Percentiles rank a stretch among this genome's conserved stretches.
Conservation (phyloP, 2,329 filamentous ascomycete species). For the Verticillium zaregamsianum region DNA sequence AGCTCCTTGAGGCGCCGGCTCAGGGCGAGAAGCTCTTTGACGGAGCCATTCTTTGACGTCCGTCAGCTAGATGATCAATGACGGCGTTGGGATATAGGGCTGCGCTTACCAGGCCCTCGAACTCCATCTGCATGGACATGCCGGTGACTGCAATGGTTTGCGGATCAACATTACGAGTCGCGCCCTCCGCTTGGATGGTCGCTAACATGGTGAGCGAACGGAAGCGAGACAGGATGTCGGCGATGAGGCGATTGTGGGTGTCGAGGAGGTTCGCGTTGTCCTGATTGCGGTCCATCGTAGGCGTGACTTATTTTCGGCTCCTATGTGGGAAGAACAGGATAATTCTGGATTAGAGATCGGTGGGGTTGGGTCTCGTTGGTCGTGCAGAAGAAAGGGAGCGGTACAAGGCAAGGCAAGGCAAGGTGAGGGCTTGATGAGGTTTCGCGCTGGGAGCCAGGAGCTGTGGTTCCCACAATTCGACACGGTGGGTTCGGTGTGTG, state of each 20-base stretch:
- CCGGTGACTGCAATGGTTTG: constrained; percentile 37
- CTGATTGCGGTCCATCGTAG: background rate
- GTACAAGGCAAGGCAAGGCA: no score
- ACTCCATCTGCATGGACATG: constrained; percentile 41
- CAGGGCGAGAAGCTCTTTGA: constrained; percentile 40
- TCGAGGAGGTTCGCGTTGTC: constrained; percentile 20
- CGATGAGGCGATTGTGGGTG: constrained; percentile 40
- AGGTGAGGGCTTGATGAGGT: no score
- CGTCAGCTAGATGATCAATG: background rate
- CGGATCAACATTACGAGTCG: constrained; percentile 29
- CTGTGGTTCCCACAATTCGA: no score
- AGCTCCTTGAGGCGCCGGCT: constrained; percentile 41
- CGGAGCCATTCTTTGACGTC: constrained; percentile 29
- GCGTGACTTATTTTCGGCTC: background rate
- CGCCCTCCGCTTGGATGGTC: constrained; percentile 35
- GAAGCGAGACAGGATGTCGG: constrained; percentile 39
- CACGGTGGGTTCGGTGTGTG: no score
- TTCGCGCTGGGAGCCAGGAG: no score
- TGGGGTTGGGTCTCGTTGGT: no score
- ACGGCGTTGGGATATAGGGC: no score
- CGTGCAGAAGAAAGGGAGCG: no score
- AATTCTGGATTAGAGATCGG: no score
- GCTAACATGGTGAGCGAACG: constrained; percentile 38
- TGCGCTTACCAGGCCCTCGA: constrained; percentile 32
- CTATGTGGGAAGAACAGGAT: background rate